Evolutionary conservation across 2,329 filamentous ascomycete genomes (phyloP).

Genomic region (Helicocarpus griseus): DNA sequence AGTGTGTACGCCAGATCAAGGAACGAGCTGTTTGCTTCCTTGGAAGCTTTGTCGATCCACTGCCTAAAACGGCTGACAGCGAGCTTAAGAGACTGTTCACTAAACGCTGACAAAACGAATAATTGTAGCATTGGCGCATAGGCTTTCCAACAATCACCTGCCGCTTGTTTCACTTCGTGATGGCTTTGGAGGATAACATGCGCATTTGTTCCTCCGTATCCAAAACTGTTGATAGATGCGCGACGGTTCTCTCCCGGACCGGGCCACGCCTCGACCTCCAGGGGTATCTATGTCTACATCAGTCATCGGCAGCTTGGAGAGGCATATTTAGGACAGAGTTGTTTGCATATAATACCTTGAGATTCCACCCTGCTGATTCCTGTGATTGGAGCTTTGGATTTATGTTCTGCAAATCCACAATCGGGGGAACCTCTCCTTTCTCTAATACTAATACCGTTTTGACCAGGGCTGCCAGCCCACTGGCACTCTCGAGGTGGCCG

Average conservation of each 20-base stretch:
- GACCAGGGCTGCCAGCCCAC: constrained; percentile 8
- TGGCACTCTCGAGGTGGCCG: constrained; percentile 13
- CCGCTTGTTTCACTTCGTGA: too few relatives aligned
- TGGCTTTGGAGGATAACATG: constrained; percentile 12
- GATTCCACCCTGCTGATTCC: constrained; percentile 5
- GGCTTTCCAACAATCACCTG: too few relatives aligned
- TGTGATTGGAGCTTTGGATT: constrained; percentile 14
- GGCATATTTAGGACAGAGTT: neutral
- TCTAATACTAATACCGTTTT: constrained; percentile 18
- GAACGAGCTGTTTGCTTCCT: too few relatives aligned
- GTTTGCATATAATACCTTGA: neutral
- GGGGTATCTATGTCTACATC: too few relatives aligned
- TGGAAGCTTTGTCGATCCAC: too few relatives aligned
- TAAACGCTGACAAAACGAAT: neutral
- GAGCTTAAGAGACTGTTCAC: too few relatives aligned
- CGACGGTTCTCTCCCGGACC: neutral
- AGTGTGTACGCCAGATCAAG: too few relatives aligned
- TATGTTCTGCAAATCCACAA: constrained; percentile 15
- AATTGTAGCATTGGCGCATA: neutral
- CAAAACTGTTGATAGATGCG: constrained; percentile 1
- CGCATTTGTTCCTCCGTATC: constrained; percentile 11
- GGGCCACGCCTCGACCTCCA: too few relatives aligned
- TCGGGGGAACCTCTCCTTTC: constrained; percentile 17
- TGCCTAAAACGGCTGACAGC: too few relatives aligned
- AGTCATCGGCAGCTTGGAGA: neutral